phyloP scores from a whole-genome alignment of 306 rosid species.

The Malus orientalis region DNA sequence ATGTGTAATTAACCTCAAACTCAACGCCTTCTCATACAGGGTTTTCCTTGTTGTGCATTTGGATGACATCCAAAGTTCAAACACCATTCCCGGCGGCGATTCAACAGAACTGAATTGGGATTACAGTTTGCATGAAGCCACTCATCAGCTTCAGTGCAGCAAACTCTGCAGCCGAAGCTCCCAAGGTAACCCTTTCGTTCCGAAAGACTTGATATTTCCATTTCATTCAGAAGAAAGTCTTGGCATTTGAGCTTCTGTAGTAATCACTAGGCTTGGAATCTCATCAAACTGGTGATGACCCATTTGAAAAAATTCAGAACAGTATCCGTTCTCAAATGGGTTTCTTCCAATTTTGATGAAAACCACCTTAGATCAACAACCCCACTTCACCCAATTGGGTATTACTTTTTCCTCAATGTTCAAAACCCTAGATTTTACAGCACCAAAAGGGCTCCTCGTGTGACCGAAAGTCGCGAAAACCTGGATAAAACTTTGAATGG shows the following conservation, averaged over 20 bases:
- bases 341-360: conserved; percentile 19
- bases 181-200: conserved; percentile 14
- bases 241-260: not conserved
- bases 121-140: not conserved
- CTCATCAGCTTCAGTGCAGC: not conserved
- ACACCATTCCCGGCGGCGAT: not conserved
- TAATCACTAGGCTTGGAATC: not conserved
- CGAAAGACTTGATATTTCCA: not conserved
- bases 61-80: not conserved
- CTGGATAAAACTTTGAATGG: not conserved
- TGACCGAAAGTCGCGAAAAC: not conserved
- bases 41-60: too few species aligned
- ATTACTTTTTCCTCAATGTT: not conserved
- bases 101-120: not conserved
- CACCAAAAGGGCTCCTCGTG: conserved; percentile 13
- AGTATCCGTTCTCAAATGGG: conserved; percentile 10
- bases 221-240: not conserved
- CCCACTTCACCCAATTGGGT: conserved; percentile 10
- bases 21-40: too few species aligned
- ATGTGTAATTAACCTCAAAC: too few species aligned
- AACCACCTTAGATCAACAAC: not conserved
- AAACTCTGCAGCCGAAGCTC: not conserved
- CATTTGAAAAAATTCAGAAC: conserved; percentile 28
- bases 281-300: conserved; percentile 33
- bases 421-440: conserved; percentile 39